Evolutionary conservation across 768 basidiomycete species (phyloP), one percentile per base, ranked within the genome.

Genomic region (Boletus barrowsii): DNA sequence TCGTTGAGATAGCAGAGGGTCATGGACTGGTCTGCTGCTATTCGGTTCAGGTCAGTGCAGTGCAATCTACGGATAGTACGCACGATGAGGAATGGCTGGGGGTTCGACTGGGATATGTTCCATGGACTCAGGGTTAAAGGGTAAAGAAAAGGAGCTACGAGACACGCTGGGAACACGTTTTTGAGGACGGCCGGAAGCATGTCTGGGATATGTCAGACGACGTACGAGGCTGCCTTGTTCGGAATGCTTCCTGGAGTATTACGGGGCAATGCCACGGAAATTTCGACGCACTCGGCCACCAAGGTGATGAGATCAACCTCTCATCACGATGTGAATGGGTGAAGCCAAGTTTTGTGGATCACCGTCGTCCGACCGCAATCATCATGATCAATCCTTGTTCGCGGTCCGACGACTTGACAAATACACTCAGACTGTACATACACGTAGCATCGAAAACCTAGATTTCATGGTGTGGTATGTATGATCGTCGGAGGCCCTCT

Each of bases 91-190:
- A 40, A 59, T 59, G 48, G 58, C 49, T 17, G 57, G 49, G 51
- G 54, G 59, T 58, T 63, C 54, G n/a, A 51, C 44, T 55, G 56
- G 57, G 54, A 56, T 56, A 53, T 58, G 58, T 59, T 61, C 49
- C 60, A 66, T 57, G 41, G 24, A 20, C 58, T 60, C 54, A 37
- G 53, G 45, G 60, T 69, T 71, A 65, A 67, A 69, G 59, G 65
- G 69, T 13, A 56, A 47, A 42, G 49, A 10, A 51, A 42, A 40
- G 45, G 50, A 54, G 14, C 51, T 66, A 48, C 37, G 35, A 58
- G 35, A 49, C 68, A 69, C 65, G 69, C 40, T 59, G 51, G 53
- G 10, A 57, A 69, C 68, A 71, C 68, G 69, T 71, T 69, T 59
- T 47, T 54, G 35, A 55, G 54, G 49, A 57, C 47, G 51, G 29